Base-by-base conservation (phyloP, 2,329 filamentous ascomycete species). In the Metarhizium anisopliae region DNA sequence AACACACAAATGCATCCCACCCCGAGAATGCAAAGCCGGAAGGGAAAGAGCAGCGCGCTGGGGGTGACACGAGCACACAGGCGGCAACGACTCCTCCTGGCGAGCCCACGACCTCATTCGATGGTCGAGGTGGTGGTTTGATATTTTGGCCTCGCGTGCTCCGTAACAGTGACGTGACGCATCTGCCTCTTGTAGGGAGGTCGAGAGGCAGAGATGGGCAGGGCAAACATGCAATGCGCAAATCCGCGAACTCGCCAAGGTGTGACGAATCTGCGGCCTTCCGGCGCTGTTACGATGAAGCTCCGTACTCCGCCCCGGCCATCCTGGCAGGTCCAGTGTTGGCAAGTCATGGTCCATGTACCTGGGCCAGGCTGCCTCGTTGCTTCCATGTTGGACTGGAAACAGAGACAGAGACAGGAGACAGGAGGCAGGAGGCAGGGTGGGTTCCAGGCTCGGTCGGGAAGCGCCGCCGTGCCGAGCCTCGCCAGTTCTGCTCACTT, bases 391-490 rank as follows among this genome's bases (percentile, higher is more conserved):
- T 35, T 11, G 10, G 10, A 11, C 7, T 35, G 4, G 25, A 25
- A 4, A 25, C 25, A 4, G 25, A 25, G 20, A 25, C 20, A 25
- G 3, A 25, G 25, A 25, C 25, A 25, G 25, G 25, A 25, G 25
- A 4, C 25, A 25, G 25, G 25, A 25, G 25, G 32, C 32, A 40
- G 38, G 14, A 40, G 14, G 38, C 11, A 13, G 14, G 38, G 38
- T 40, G 38, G 38, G 32, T 43, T 53, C 50, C 38, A 51, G 49
- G 32, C 45, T 47, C 36, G 38, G 50, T 53, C 56, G 56, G 56
- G 53, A 53, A 55, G 53, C 53, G 56, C 56, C 56, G 56, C 53
- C 50, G 53, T 51, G 38, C 53, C 50, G 53, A 51, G 43, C 53
- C 50, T 57, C 18, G 25, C 40, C 35, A 35, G 32, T 35, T 36